Evolutionary conservation across 495 filamentous ascomycete genomes (phyloP).

Genomic region (Tetracladium setigerum): DNA sequence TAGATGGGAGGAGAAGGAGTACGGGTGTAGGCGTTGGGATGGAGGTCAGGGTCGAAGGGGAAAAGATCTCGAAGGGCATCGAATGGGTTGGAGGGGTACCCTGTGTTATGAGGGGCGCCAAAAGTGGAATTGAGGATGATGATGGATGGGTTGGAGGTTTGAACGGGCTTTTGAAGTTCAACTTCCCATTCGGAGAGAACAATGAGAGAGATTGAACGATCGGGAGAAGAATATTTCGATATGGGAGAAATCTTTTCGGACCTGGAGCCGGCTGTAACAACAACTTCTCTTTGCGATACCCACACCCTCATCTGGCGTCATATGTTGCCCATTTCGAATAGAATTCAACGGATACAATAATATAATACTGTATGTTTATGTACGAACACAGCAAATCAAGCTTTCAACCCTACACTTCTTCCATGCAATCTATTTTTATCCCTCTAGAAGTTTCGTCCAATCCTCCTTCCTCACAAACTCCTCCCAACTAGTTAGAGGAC

Average conservation of each 20-base stretch:
- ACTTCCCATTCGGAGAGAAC: slow-evolving; percentile 90
- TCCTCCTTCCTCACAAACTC: slow-evolving; percentile 27
- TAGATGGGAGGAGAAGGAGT: slow-evolving; percentile 72
- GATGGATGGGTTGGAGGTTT: slow-evolving; percentile 96
- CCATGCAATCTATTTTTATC: neutral
- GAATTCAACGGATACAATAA: too few relatives aligned
- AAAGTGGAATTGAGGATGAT: slow-evolving; percentile 48
- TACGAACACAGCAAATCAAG: too few relatives aligned
- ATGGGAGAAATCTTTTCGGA: too few relatives aligned
- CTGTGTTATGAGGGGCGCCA: slow-evolving; percentile 51
- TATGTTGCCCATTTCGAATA: too few relatives aligned
- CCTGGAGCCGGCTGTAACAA: too few relatives aligned
- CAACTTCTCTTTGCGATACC: too few relatives aligned
- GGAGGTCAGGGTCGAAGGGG: slow-evolving; percentile 83
- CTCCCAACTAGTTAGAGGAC: slow-evolving; percentile 20
- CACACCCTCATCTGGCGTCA: too few relatives aligned
- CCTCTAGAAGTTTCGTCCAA: slow-evolving; percentile 17
- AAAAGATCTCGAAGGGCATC: slow-evolving; percentile 52
- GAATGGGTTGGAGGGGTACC: slow-evolving; percentile 61
- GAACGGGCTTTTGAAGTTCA: slow-evolving; percentile 93
- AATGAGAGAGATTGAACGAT: neutral
- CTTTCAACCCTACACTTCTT: too few relatives aligned
- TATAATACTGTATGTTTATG: too few relatives aligned
- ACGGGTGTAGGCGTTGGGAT: slow-evolving; percentile 68
- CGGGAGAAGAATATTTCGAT: too few relatives aligned